phyloP scores from a whole-genome alignment of 2,329 filamentous ascomycete species.

The Trichoderma arundinaceum region DNA sequence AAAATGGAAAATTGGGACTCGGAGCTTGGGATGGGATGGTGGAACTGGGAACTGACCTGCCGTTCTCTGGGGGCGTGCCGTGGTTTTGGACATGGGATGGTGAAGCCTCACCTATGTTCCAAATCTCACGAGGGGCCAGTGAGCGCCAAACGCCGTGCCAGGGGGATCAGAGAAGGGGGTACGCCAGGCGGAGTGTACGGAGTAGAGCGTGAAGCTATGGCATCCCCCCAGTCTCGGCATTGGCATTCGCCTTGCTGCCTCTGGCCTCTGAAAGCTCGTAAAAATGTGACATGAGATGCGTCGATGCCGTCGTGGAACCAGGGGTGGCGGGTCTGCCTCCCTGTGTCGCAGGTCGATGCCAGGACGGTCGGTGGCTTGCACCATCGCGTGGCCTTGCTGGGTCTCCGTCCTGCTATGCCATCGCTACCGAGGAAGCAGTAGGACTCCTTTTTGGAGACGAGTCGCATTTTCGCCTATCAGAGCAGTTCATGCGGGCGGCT shows the following conservation, averaged over 20 bases:
- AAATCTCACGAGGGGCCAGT: conserved; percentile 25
- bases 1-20: conserved; percentile 31
- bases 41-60: conserved; percentile 29
- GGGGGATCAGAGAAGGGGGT: conserved; percentile 28
- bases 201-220: conserved; percentile 7
- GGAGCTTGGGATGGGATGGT: conserved; percentile 26
- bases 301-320: conserved; percentile 29
- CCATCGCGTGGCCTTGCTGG: conserved; percentile 23
- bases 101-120: conserved; percentile 30
- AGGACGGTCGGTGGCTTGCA: conserved; percentile 30
- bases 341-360: conserved; percentile 27
- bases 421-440: neutral
- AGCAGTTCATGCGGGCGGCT: conserved; percentile 6
- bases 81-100: conserved; percentile 29
- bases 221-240: conserved; percentile 11
- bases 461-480: conserved; percentile 16
- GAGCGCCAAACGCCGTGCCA: conserved; percentile 23
- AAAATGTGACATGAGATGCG: conserved; percentile 28
- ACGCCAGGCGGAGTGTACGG: conserved; percentile 20
- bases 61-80: conserved; percentile 28
- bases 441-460: conserved; percentile 14
- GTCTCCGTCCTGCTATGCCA: conserved; percentile 7
- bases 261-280: conserved; percentile 5
- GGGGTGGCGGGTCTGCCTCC: conserved; percentile 31
- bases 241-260: conserved; percentile 11